A percentile compares a stretch with the other conserved stretches of the same genome.
These are phyloP conservation scores for Emericellopsis cladophorae DNA, from an alignment of 2,329 filamentous ascomycete species.

Conservation along the genomic window DNA sequence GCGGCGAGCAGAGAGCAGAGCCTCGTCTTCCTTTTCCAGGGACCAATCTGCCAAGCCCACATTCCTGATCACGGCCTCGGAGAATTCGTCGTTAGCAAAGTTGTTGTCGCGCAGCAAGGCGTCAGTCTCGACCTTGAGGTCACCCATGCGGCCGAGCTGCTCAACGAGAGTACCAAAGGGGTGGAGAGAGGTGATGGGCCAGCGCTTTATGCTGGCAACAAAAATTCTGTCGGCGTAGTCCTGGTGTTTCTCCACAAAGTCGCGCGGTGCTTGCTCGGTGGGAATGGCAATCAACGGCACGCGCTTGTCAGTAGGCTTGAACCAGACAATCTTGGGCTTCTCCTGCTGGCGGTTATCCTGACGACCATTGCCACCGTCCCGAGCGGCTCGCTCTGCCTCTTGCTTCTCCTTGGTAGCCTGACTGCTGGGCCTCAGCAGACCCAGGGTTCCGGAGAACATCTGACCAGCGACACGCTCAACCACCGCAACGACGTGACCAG, in stretches of 20 bases:
- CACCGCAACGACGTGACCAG: conserved; percentile 92
- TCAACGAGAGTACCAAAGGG: conserved; percentile 96
- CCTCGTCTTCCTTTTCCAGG: conserved; percentile 69
- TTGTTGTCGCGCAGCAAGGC: conserved; percentile 96
- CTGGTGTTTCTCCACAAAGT: conserved; percentile 97
- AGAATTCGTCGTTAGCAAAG: conserved; percentile 94
- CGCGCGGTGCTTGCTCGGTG: conserved; percentile 90
- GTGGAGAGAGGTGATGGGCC: conserved; percentile 98
- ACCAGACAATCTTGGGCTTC: conserved; percentile 99
- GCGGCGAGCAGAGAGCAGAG: conserved; percentile 58
- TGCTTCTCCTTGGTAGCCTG: conserved; percentile 99
- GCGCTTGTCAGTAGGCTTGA: conserved; percentile 98
- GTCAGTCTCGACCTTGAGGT: conserved; percentile 95
- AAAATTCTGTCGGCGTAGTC: conserved; percentile 97
- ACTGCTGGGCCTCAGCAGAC: conserved; percentile 86
- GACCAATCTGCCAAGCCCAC: conserved; percentile 90
- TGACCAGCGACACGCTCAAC: conserved; percentile 94
- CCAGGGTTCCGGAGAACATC: conserved; percentile 97
- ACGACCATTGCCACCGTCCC: conserved; percentile 62
- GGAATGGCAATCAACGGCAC: conserved; percentile 96
- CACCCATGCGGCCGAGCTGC: conserved; percentile 92
- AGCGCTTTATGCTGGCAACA: conserved; percentile 97
- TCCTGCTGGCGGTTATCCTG: conserved; percentile 74
- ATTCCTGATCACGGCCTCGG: conserved; percentile 87
- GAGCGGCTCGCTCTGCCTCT: conserved; percentile 85